Conservation (phyloP, 2,329 filamentous ascomycete species). For the Huntiella omanensis region DNA sequence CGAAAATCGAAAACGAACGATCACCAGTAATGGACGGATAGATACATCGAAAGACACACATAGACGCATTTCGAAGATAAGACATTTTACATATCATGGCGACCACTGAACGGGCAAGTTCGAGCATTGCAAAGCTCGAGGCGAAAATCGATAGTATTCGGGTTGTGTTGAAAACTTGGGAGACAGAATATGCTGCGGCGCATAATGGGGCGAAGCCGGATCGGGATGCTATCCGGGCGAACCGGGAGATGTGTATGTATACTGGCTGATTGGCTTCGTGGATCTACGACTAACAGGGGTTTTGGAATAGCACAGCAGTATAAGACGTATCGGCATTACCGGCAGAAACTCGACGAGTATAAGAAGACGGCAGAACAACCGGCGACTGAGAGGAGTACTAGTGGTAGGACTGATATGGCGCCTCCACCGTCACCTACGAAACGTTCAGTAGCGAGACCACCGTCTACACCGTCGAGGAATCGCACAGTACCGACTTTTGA, state of each 20-base stretch:
- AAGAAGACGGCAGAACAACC: no score
- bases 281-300: no score
- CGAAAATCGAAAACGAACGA: no score
- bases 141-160: slow-evolving; percentile 36
- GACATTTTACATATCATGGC: slow-evolving; percentile 23
- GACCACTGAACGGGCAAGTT: slow-evolving; percentile 18
- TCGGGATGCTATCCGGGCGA: slow-evolving; percentile 58
- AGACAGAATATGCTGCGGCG: slow-evolving; percentile 42
- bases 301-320: no score
- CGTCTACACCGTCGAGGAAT: no score
- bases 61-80: no score
- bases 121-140: slow-evolving; percentile 23
- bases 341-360: no score
- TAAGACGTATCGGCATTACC: no score
- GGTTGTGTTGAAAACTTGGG: slow-evolving; percentile 56
- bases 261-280: no score
- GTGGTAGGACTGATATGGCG: slow-evolving; percentile 15
- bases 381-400: no score
- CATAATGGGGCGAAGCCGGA: slow-evolving; percentile 51
- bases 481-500: slow-evolving; percentile 22
- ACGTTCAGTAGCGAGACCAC: slow-evolving; percentile 14
- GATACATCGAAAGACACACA: no score
- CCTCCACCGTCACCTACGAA: slow-evolving; percentile 30
- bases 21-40: no score
- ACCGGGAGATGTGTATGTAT: slow-evolving; percentile 46